A percentile compares a stretch with the other conserved stretches of the same genome.
phyloP scores from a whole-genome alignment of 495 filamentous ascomycete species.

The Apodospora peruviana region DNA sequence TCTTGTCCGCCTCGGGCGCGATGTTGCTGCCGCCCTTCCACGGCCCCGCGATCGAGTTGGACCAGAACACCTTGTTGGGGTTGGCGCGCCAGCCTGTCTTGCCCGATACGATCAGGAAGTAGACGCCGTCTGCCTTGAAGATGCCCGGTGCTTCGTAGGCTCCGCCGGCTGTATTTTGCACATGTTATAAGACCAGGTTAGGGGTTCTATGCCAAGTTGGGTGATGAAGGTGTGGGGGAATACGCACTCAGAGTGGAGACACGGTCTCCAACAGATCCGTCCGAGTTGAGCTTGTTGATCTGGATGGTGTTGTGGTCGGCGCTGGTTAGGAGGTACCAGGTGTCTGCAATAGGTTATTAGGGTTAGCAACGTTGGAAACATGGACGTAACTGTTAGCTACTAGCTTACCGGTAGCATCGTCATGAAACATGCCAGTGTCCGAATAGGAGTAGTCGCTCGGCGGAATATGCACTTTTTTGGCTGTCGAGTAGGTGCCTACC shows the following conservation, averaged over 20 bases:
- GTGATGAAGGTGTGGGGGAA: not conserved
- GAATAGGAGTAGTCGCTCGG: slow-evolving; percentile 40
- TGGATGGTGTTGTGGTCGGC: slow-evolving; percentile 45
- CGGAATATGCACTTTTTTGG: slow-evolving; percentile 35
- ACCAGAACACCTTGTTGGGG: slow-evolving; percentile 39
- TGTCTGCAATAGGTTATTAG: slow-evolving; percentile 3
- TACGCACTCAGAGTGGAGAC: not conserved
- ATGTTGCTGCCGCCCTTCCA: slow-evolving; percentile 37
- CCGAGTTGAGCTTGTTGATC: slow-evolving; percentile 22
- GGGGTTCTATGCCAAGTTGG: not conserved
- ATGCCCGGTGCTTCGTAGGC: not conserved
- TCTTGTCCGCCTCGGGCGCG: slow-evolving; percentile 36
- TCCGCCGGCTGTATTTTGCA: not conserved
- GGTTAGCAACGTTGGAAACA: not conserved
- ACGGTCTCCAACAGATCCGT: not conserved
- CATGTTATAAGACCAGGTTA: not conserved
- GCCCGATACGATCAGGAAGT: not conserved
- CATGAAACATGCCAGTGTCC: slow-evolving; percentile 43
- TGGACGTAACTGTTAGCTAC: not conserved
- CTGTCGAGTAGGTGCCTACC: slow-evolving; percentile 27
- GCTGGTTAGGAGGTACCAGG: slow-evolving; percentile 40
- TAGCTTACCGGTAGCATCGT: slow-evolving; percentile 20
- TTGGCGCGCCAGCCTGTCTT: slow-evolving; percentile 15
- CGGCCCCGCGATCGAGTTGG: slow-evolving; percentile 25
- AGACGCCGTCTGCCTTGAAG: not conserved